These are phyloP conservation scores for Alisma plantagoaquatica DNA, from an alignment of 106 monocot species.

Conservation along the genomic window DNA sequence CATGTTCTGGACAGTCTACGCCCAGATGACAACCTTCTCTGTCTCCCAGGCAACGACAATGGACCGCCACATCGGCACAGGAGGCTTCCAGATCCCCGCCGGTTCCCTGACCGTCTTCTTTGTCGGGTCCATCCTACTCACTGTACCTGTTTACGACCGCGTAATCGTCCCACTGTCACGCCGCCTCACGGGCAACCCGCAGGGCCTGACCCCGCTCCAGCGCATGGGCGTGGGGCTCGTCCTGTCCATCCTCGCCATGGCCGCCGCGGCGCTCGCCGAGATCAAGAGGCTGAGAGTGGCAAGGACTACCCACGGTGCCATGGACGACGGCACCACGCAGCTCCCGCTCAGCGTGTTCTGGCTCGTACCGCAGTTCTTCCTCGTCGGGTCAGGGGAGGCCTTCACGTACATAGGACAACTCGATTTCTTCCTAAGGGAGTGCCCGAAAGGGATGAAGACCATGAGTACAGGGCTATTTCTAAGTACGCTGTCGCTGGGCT, in stretches of 20 bases:
- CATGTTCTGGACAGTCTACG: slow-evolving; percentile 95
- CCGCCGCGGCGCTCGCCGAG: slow-evolving; percentile 41
- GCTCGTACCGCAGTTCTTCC: slow-evolving; percentile 58
- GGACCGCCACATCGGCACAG: slow-evolving; percentile 52
- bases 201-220: slow-evolving; percentile 76
- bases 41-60: slow-evolving; percentile 84
- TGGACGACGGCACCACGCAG: slow-evolving; percentile 17
- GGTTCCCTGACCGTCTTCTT: slow-evolving; percentile 85
- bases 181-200: slow-evolving; percentile 34
- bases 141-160: slow-evolving; percentile 80
- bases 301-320: neutral
- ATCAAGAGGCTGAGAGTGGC: slow-evolving; percentile 28
- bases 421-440: slow-evolving; percentile 66
- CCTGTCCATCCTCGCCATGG: slow-evolving; percentile 58
- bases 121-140: slow-evolving; percentile 61
- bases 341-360: slow-evolving; percentile 43
- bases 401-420: slow-evolving; percentile 62
- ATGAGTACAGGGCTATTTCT: slow-evolving; percentile 77
- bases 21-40: slow-evolving; percentile 94
- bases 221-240: slow-evolving; percentile 60
- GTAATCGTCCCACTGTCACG: slow-evolving; percentile 51
- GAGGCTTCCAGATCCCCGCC: slow-evolving; percentile 48
- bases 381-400: slow-evolving; percentile 56
- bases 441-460: slow-evolving; percentile 63
- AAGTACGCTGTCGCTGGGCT: slow-evolving; percentile 49